A percentile compares a stretch with the other conserved stretches of the same genome.
Conservation (phyloP, 2,329 filamentous ascomycete genomes). For the Hypomyces perniciosus region DNA sequence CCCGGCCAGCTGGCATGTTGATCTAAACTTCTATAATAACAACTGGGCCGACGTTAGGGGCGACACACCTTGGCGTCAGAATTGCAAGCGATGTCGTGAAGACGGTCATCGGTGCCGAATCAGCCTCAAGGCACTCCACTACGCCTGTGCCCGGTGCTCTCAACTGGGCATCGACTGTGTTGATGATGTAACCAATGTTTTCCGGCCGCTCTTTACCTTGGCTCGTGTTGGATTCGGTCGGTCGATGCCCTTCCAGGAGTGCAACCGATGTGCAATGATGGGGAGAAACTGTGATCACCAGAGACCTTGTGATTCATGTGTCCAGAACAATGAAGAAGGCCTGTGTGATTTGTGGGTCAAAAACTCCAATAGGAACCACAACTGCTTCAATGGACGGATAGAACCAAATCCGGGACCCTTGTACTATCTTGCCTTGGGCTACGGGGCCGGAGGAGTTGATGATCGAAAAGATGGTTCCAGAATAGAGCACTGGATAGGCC, state of each 20-base stretch:
- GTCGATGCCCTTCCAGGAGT: constrained; percentile 21
- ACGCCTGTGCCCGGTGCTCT: constrained; percentile 23
- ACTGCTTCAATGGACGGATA: constrained; percentile 16
- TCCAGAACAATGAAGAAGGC: constrained; percentile 3
- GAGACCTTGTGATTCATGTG: constrained; percentile 33
- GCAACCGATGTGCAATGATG: constrained; percentile 18
- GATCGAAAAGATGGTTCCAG: constrained; percentile 19
- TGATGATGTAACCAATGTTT: neutral
- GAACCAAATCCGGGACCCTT: constrained; percentile 18
- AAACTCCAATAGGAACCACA: neutral
- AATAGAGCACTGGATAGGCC: constrained; percentile 24
- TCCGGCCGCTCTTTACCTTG: constrained; percentile 24
- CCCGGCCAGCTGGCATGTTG: constrained; percentile 14
- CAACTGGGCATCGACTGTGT: constrained; percentile 27
- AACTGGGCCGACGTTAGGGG: constrained; percentile 16
- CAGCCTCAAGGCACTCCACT: constrained; percentile 6
- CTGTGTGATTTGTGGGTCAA: constrained; percentile 14
- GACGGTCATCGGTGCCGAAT: constrained; percentile 18
- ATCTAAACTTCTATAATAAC: constrained; percentile 4
- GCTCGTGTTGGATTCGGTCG: constrained; percentile 27
- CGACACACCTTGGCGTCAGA: constrained; percentile 12
- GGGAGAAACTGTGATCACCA: constrained; percentile 29
- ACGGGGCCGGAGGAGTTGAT: constrained; percentile 24
- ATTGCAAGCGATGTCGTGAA: constrained; percentile 13
- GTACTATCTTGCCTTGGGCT: constrained; percentile 31